A percentile compares a stretch with the other conserved stretches of the same genome.
Evolutionary conservation across 192 early-diverging fungal genomes (phyloP).

Genomic region (Entomortierella parvispora): DNA sequence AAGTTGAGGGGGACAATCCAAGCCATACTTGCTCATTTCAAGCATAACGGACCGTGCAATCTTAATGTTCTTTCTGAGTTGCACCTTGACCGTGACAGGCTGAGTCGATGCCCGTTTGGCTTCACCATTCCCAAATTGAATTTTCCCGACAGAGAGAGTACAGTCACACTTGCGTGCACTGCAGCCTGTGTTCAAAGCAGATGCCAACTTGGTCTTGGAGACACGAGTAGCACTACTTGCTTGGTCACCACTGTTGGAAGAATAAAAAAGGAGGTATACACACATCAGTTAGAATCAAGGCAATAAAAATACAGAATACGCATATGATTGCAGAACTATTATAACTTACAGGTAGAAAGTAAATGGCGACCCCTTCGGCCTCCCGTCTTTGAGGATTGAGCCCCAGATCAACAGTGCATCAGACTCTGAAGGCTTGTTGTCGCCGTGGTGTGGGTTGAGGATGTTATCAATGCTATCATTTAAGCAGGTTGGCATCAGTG

Average conservation of each 20-base stretch:
- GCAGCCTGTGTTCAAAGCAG: constrained; percentile 16
- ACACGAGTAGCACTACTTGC: constrained; percentile 10
- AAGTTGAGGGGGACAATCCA: constrained; percentile 12
- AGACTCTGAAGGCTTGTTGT: constrained; percentile 11
- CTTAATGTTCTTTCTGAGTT: constrained; percentile 6
- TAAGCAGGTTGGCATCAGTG: not conserved
- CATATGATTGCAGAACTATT: not conserved
- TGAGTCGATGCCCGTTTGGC: constrained; percentile 5
- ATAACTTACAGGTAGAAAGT: constrained; percentile 7
- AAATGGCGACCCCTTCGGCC: constrained; percentile 7
- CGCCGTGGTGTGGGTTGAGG: constrained; percentile 13
- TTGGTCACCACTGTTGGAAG: constrained; percentile 5
- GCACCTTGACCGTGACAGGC: constrained; percentile 4
- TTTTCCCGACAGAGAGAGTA: constrained; percentile 4
- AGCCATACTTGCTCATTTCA: constrained; percentile 7
- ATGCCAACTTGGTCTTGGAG: constrained; percentile 7
- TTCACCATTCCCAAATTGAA: constrained; percentile 7
- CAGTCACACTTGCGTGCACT: constrained; percentile 13
- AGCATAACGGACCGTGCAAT: constrained; percentile 11
- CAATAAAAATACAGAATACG: not conserved
- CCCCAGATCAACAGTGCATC: constrained; percentile 16
- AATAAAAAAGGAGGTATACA: not conserved
- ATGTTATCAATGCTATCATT: constrained; percentile 11
- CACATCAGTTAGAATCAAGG: not conserved
- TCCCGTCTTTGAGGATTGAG: constrained; percentile 15